Percentiles rank a stretch among this genome's conserved stretches.
Conservation (phyloP, 192 early-diverging fungal species). For the Coemansia sp. region DNA sequence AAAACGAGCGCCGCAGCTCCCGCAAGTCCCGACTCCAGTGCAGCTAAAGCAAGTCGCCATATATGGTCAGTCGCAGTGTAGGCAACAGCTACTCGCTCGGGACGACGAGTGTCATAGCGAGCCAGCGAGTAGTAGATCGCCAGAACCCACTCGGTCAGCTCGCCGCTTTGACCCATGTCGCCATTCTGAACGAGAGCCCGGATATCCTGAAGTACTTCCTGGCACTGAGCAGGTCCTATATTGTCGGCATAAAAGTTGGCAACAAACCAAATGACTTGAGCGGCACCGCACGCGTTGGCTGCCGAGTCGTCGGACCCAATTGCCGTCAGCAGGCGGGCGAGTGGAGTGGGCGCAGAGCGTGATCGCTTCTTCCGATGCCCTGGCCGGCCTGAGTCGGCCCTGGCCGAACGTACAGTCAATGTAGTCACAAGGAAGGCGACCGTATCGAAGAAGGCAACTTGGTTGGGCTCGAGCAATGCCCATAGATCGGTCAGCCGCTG, state of each 20-base stretch:
- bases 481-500: constrained; percentile 13
- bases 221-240: constrained; percentile 10
- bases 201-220: constrained; percentile 24
- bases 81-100: background rate
- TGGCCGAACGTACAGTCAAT: background rate
- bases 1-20: constrained; percentile 31
- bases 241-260: constrained; percentile 20
- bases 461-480: constrained; percentile 15
- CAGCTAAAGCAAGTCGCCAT: constrained; percentile 41
- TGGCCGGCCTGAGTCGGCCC: background rate
- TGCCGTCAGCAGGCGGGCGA: constrained; percentile 27
- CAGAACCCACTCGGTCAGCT: constrained; percentile 41
- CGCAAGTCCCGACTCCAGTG: constrained; percentile 23
- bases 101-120: background rate
- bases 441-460: constrained; percentile 45
- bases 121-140: constrained; percentile 22
- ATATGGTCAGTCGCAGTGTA: constrained; percentile 8
- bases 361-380: constrained; percentile 25
- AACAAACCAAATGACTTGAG: constrained; percentile 43
- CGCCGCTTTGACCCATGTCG: constrained; percentile 28
- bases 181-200: constrained; percentile 15
- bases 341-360: constrained; percentile 27
- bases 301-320: constrained; percentile 21
- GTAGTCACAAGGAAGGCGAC: constrained; percentile 25
- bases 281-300: constrained; percentile 30